A percentile compares a stretch with the other conserved stretches of the same genome.
Conservation (phyloP, 2,329 filamentous ascomycete genomes). For the Ophiostoma sp. region DNA sequence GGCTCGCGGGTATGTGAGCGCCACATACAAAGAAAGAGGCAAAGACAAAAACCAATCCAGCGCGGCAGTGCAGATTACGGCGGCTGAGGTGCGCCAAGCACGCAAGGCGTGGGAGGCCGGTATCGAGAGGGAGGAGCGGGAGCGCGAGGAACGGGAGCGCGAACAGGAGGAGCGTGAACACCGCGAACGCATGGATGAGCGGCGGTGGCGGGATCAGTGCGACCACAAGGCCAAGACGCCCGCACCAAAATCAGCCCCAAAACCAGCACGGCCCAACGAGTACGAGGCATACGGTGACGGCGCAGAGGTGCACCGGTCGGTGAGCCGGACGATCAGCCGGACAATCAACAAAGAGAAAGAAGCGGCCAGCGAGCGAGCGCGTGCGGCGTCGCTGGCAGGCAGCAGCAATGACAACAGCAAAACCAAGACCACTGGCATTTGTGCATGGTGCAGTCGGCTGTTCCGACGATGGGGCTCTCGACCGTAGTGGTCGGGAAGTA, state of each 20-base stretch:
- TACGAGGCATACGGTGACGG: constrained; percentile 23
- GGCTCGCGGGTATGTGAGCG: background rate
- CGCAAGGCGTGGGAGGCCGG: background rate
- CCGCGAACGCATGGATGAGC: too few relatives aligned
- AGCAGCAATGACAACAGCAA: background rate
- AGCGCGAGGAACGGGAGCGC: background rate
- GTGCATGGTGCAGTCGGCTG: background rate
- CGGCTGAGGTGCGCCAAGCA: background rate
- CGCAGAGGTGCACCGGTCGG: background rate
- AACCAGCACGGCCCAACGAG: background rate
- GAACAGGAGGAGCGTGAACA: background rate
- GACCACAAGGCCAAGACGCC: background rate
- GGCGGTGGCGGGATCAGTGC: background rate
- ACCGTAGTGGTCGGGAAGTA: background rate
- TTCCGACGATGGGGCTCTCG: background rate
- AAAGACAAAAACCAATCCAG: too few relatives aligned
- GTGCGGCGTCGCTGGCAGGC: background rate
- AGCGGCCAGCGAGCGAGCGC: background rate
- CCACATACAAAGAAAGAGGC: too few relatives aligned
- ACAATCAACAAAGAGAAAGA: background rate
- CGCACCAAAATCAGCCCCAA: too few relatives aligned
- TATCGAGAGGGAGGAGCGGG: background rate
- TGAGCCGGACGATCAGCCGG: background rate
- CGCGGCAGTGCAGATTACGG: background rate
- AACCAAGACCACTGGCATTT: background rate